Percentiles rank a stretch among this genome's conserved stretches.
Evolutionary conservation across 73 alveolate genomes (phyloP).

Genomic region (Symbiodinium natans): DNA sequence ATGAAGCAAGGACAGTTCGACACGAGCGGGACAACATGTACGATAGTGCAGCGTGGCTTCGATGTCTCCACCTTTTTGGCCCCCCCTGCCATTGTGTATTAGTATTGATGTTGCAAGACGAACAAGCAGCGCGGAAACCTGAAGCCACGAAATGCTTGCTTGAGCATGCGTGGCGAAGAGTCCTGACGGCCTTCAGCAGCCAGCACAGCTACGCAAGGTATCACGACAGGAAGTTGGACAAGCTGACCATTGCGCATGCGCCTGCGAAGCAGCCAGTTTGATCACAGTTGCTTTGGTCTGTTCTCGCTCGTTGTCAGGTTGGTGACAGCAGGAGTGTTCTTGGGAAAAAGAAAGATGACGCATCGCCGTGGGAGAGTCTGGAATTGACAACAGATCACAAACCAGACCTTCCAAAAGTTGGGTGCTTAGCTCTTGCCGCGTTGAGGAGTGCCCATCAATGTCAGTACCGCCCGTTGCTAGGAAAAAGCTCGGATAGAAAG

Average conservation of each 20-base stretch:
- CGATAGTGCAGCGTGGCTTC: slow-evolving; percentile 47
- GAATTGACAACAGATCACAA: slow-evolving; percentile 86
- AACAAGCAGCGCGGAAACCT: too few species aligned
- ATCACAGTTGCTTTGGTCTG: neutral
- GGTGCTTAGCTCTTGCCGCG: neutral
- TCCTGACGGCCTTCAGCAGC: too few species aligned
- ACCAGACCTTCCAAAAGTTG: slow-evolving; percentile 80
- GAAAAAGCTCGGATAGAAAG: slow-evolving; percentile 64
- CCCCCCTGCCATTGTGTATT: too few species aligned
- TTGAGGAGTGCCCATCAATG: too few species aligned
- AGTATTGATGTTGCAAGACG: too few species aligned
- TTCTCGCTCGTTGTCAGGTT: slow-evolving; percentile 1
- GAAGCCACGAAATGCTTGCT: too few species aligned
- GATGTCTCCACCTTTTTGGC: too few species aligned
- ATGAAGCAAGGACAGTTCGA: slow-evolving; percentile 82
- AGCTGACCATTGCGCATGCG: slow-evolving; percentile 75
- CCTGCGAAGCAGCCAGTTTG: neutral
- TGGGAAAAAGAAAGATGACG: slow-evolving; percentile 71
- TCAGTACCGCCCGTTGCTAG: too few species aligned
- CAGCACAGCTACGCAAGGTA: neutral
- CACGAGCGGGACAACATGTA: slow-evolving; percentile 88
- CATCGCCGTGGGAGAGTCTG: slow-evolving; percentile 89
- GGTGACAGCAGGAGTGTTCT: slow-evolving; percentile 92
- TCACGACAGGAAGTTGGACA: slow-evolving; percentile 74
- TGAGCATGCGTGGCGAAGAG: too few species aligned